These are phyloP conservation scores for Phalaenopsis aphrodite DNA, from an alignment of 106 monocot genomes.

Conservation along the genomic window DNA sequence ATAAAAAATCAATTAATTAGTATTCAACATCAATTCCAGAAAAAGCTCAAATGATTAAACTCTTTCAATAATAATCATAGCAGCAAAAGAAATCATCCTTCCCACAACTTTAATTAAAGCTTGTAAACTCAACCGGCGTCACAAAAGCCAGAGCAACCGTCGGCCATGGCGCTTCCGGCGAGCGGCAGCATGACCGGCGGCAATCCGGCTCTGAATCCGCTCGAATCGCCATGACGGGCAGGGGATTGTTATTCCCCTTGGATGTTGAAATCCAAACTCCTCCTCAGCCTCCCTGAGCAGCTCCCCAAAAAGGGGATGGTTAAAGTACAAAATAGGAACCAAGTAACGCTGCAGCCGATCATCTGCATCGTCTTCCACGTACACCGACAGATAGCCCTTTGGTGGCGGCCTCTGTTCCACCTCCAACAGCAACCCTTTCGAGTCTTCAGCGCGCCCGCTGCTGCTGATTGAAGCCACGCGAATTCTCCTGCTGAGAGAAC, in stretches of 20 bases:
- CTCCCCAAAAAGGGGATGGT: constrained; percentile 15
- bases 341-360: constrained; percentile 10
- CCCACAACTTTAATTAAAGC: too few relatives aligned
- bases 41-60: too few relatives aligned
- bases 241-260: constrained; percentile 10
- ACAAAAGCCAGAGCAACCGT: neutral
- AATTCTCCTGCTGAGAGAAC: neutral
- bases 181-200: neutral
- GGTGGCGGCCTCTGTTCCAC: neutral
- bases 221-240: constrained; percentile 6
- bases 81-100: too few relatives aligned
- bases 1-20: too few relatives aligned
- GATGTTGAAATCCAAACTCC: constrained; percentile 16
- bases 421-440: neutral
- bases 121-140: neutral
- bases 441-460: neutral
- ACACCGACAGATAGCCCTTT: neutral
- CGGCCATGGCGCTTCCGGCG: neutral
- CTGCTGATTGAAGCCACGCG: too few relatives aligned
- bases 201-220: neutral
- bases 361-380: neutral
- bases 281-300: constrained; percentile 12
- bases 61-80: too few relatives aligned
- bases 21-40: too few relatives aligned
- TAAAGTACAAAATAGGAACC: constrained; percentile 9